A percentile compares a stretch with the other conserved stretches of the same genome.
Evolutionary conservation across 1,284 basidiomycete genomes (phyloP).

Genomic region (Fomitopsis palustris): DNA sequence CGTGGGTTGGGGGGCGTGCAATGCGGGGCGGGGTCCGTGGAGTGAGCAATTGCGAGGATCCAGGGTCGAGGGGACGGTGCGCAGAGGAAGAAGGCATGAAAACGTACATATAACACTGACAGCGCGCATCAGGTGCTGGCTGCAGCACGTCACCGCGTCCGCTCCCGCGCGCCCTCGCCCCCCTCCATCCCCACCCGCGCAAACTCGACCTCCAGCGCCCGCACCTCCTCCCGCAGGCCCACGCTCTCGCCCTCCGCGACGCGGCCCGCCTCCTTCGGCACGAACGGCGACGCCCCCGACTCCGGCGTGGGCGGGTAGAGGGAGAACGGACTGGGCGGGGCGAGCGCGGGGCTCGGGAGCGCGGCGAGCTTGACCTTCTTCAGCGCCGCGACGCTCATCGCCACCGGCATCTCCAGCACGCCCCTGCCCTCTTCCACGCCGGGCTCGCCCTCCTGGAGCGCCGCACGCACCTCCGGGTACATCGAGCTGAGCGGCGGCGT

Average conservation of each 20-base stretch:
- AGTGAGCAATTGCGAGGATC: not conserved
- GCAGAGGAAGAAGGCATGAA: not conserved
- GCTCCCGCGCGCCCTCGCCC: not conserved
- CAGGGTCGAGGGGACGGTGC: not conserved
- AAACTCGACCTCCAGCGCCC: not conserved
- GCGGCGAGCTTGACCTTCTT: conserved; percentile 24
- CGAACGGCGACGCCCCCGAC: not conserved
- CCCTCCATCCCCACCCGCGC: not conserved
- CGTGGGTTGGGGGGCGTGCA: too few relatives aligned
- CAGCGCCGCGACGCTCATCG: conserved; percentile 8
- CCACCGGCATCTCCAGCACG: not conserved
- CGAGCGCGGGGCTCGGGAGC: conserved; percentile 28
- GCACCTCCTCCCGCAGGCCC: not conserved
- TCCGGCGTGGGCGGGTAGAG: conserved; percentile 19
- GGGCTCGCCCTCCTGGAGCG: not conserved
- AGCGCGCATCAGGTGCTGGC: not conserved
- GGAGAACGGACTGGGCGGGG: conserved; percentile 30
- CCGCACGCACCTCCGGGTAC: conserved; percentile 7
- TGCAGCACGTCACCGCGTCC: not conserved
- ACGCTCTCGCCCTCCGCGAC: not conserved
- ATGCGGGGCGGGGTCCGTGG: not conserved
- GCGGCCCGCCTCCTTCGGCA: not conserved
- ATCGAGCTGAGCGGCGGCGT: conserved; percentile 20
- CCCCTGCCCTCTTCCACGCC: not conserved
- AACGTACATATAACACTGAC: not conserved